phyloP scores from a whole-genome alignment of 345 rosid genomes.

The Gynandropsis gynandra region DNA sequence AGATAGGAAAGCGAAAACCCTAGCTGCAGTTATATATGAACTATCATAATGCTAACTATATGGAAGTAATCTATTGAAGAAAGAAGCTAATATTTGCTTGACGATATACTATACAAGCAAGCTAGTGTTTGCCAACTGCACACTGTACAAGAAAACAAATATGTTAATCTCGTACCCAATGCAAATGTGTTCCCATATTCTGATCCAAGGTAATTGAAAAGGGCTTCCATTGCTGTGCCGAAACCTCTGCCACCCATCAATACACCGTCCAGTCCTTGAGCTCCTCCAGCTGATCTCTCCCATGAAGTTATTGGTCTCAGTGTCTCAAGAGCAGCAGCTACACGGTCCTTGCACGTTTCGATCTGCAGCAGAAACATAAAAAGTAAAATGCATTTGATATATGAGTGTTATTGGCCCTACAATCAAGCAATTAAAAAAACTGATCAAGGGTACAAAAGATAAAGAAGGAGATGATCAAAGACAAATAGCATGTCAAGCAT shows the following conservation, averaged over 20 bases:
- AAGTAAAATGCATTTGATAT: background rate
- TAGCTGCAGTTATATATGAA: constrained; percentile 55
- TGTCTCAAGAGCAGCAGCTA: constrained; percentile 88
- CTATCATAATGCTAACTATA: constrained; percentile 14
- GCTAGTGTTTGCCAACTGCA: too few species aligned
- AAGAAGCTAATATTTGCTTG: constrained; percentile 3
- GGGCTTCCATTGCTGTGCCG: constrained; percentile 95
- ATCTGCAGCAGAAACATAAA: constrained; percentile 40
- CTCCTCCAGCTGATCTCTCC: constrained; percentile 82
- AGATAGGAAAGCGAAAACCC: constrained; percentile 89
- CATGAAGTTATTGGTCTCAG: constrained; percentile 93
- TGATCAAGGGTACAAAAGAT: background rate
- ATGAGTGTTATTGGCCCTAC: constrained; percentile 4
- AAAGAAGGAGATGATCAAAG: background rate
- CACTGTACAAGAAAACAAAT: too few species aligned
- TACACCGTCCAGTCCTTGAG: constrained; percentile 76
- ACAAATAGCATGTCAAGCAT: constrained; percentile 16
- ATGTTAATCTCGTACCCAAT: too few species aligned
- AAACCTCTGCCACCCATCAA: constrained; percentile 97
- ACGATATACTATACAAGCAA: background rate
- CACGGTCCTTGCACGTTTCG: constrained; percentile 84
- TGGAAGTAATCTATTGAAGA: constrained; percentile 2
- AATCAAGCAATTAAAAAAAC: constrained; percentile 8
- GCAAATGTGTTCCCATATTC: constrained; percentile 95
- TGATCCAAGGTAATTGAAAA: constrained; percentile 87